Evolutionary conservation across 306 rosid species (phyloP).

Genomic region (Abrus precatorius): DNA sequence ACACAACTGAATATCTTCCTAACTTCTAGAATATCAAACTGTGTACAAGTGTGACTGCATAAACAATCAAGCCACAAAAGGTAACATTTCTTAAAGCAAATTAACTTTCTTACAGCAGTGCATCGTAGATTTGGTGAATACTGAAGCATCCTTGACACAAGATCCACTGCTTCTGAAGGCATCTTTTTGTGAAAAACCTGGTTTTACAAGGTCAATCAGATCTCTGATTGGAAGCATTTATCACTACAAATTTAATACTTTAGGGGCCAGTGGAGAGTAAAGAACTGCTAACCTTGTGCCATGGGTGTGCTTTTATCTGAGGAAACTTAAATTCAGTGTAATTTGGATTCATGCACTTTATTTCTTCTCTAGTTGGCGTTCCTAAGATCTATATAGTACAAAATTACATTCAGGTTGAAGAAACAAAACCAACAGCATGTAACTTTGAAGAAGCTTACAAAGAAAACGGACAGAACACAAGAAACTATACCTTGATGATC

Average conservation of each 20-base stretch:
- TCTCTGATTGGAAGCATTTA: conserved; percentile 13
- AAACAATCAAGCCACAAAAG: neutral
- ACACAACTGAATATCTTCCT: neutral
- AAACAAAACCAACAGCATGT: conserved; percentile 31
- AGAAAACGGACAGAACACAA: neutral
- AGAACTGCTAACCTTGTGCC: conserved; percentile 83
- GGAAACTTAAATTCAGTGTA: conserved; percentile 93
- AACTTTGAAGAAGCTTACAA: conserved; percentile 39
- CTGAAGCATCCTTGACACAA: conserved; percentile 93
- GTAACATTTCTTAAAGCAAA: neutral
- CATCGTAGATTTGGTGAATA: conserved; percentile 96
- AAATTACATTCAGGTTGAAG: conserved; percentile 40
- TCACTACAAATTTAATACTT: conserved; percentile 20
- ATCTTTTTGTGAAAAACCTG: conserved; percentile 87
- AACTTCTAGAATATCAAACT: neutral
- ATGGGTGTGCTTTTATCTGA: conserved; percentile 96
- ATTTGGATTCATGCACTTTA: conserved; percentile 95
- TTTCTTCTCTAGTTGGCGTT: conserved; percentile 97
- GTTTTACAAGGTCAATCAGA: conserved; percentile 45
- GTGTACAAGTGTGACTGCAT: neutral
- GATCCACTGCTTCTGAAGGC: conserved; percentile 91
- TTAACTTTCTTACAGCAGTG: conserved; percentile 77
- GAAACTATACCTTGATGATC: conserved; percentile 78
- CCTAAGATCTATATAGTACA: conserved; percentile 73
- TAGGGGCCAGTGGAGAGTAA: neutral